These are phyloP conservation scores for Trematosphaeria pertusa DNA, from an alignment of 2,329 filamentous ascomycete genomes.

Conservation along the genomic window DNA sequence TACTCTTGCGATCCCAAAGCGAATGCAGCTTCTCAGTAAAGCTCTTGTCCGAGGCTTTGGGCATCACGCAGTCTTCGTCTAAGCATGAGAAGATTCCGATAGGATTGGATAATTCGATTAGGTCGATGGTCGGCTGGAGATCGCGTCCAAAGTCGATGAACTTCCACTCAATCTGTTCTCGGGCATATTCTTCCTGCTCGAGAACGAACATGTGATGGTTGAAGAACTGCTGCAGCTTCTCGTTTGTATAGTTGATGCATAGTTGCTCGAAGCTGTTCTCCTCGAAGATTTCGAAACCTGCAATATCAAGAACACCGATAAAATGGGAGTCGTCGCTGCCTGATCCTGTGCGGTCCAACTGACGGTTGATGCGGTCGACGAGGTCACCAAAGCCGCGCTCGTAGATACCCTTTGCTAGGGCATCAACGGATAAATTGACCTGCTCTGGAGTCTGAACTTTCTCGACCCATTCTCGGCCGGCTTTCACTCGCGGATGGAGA, in stretches of 20 bases:
- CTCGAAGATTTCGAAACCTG: constrained; percentile 98
- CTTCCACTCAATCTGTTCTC: constrained; percentile 99
- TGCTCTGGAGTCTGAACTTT: constrained; percentile 98
- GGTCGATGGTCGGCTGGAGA: constrained; percentile 94
- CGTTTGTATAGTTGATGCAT: constrained; percentile 99
- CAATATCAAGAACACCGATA: constrained; percentile 98
- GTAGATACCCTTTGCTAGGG: constrained; percentile 95
- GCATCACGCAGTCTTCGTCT: constrained; percentile 98
- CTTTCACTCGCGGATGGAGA: constrained; percentile 91
- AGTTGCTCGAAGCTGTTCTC: constrained; percentile 99
- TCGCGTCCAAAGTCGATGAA: constrained; percentile 99
- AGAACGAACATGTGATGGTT: constrained; percentile 99
- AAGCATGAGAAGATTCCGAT: constrained; percentile 99
- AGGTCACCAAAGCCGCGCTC: constrained; percentile 94
- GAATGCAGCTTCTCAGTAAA: constrained; percentile 98
- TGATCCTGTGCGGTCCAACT: constrained; percentile 85
- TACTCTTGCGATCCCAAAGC: constrained; percentile 94
- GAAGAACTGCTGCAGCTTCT: constrained; percentile 99
- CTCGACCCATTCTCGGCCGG: constrained; percentile 96
- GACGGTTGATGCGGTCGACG: constrained; percentile 87
- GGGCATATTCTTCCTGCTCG: constrained; percentile 96
- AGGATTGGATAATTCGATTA: constrained; percentile 94
- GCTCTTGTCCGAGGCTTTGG: constrained; percentile 94
- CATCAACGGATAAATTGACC: constrained; percentile 87
- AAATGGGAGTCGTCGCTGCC: constrained; percentile 90